Base-by-base conservation (phyloP, 2,329 filamentous ascomycete genomes). In the Fusarium denticulatum region DNA sequence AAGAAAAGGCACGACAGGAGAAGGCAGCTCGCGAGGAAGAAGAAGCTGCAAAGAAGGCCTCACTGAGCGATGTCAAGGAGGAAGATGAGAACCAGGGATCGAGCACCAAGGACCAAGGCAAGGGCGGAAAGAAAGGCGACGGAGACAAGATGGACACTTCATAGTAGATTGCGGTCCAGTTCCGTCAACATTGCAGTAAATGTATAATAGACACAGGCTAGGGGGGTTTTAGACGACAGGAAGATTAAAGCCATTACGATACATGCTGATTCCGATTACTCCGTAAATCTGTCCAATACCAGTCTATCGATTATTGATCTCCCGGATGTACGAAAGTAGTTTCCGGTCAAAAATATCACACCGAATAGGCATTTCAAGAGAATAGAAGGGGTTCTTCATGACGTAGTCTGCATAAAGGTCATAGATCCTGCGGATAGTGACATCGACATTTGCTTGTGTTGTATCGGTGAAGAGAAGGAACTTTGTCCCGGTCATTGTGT, bases 381-480 rank as follows among this genome's bases (percentile, higher is more conserved):
- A 95, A 84, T 98, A 98, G 81, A 99, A 99, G 2, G 96, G 96
- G 82, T 99, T 99, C 88, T 98, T 99, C 94, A 98, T 98, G 76
- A 99, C 96, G 81, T 94, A 98, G 83, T 99, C 96, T 57, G 94
- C 90, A 85, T 98, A 99, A 59, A 98, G 85, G 82, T 98, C 96
- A 82, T 99, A 98, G 78, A 98, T 92, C 82, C 91, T 93, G 80
- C 91, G 89, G 76, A 97, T 91, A 49, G 96, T 92, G 18, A 90
- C 88, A 78, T 98, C 96, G 43, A 97, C 92, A 79, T 97, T 97
- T 55, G 92, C 90, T 85, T 97, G 95, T 73, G 94, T 90, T 22
- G 90, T 91, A 83, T 98, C 96, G 62, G 96, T 98, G 81, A 99
- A 98, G 61, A 99, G 87, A 43, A 99, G 85, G 81, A 99, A 99